Conservation (phyloP, 2,329 filamentous ascomycete genomes). For the Capronia epimyces region DNA sequence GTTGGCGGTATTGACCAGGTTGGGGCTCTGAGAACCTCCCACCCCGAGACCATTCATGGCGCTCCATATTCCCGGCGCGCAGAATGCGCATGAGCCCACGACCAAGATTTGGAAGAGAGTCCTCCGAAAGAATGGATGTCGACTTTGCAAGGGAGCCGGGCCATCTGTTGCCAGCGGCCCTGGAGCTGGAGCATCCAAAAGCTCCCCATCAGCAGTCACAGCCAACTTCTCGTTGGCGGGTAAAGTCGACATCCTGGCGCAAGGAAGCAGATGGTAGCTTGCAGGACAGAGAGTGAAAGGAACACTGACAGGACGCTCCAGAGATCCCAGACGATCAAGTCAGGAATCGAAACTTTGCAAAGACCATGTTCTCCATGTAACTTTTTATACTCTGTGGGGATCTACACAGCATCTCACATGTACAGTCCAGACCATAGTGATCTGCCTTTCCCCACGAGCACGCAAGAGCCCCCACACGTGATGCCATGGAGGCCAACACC, state of each 20-base stretch:
- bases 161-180: neutral
- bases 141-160: neutral
- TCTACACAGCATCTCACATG: too few species aligned
- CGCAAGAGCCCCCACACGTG: neutral
- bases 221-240: neutral
- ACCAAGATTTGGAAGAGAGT: constrained; percentile 46
- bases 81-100: constrained; percentile 43
- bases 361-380: too few species aligned
- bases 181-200: neutral
- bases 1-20: constrained; percentile 45
- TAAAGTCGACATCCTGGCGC: neutral
- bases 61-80: constrained; percentile 47
- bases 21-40: constrained; percentile 37
- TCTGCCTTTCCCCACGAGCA: neutral
- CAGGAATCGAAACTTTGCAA: too few species aligned
- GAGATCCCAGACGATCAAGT: too few species aligned
- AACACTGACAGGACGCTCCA: constrained; percentile 1
- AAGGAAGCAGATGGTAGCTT: neutral
- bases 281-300: neutral
- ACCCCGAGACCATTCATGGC: constrained; percentile 42
- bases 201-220: neutral
- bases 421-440: neutral
- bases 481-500: neutral
- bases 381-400: too few species aligned
- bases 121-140: constrained; percentile 32